These are phyloP conservation scores for Cadophora malorum DNA, from an alignment of 2,329 filamentous ascomycete species.

Conservation along the genomic window DNA sequence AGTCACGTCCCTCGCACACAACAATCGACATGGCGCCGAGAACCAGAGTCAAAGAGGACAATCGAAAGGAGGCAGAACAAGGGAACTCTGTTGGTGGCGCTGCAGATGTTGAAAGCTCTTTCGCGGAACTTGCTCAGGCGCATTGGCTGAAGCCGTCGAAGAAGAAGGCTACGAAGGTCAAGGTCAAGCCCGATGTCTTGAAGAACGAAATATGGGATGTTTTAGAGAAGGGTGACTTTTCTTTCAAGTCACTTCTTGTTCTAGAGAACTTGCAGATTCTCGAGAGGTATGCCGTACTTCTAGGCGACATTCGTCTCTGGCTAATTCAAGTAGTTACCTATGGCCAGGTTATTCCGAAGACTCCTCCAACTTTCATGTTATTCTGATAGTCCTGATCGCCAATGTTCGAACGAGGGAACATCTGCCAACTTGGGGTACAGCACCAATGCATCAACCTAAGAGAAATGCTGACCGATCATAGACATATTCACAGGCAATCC, in stretches of 20 bases:
- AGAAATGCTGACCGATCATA: slow-evolving; percentile 46
- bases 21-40: slow-evolving; percentile 43
- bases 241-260: slow-evolving; percentile 76
- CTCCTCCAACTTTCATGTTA: slow-evolving; percentile 88
- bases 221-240: slow-evolving; percentile 81
- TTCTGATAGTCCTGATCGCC: slow-evolving; percentile 83
- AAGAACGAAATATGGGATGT: slow-evolving; percentile 90
- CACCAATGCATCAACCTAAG: not conserved
- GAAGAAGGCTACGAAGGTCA: slow-evolving; percentile 67
- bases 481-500: slow-evolving; percentile 78
- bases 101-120: slow-evolving; percentile 72
- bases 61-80: slow-evolving; percentile 48
- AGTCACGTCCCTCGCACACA: slow-evolving; percentile 26
- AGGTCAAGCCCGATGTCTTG: slow-evolving; percentile 79
- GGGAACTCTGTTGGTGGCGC: slow-evolving; percentile 71
- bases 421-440: slow-evolving; percentile 82
- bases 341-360: slow-evolving; percentile 94
- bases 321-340: slow-evolving; percentile 69
- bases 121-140: slow-evolving; percentile 79
- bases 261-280: slow-evolving; percentile 91
- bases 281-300: slow-evolving; percentile 67
- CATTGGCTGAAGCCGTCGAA: slow-evolving; percentile 78
- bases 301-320: slow-evolving; percentile 9
- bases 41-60: slow-evolving; percentile 40
- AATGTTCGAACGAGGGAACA: slow-evolving; percentile 90